Base-by-base conservation (phyloP, 164 flowering plant species). In the Umbilicus rupestris region DNA sequence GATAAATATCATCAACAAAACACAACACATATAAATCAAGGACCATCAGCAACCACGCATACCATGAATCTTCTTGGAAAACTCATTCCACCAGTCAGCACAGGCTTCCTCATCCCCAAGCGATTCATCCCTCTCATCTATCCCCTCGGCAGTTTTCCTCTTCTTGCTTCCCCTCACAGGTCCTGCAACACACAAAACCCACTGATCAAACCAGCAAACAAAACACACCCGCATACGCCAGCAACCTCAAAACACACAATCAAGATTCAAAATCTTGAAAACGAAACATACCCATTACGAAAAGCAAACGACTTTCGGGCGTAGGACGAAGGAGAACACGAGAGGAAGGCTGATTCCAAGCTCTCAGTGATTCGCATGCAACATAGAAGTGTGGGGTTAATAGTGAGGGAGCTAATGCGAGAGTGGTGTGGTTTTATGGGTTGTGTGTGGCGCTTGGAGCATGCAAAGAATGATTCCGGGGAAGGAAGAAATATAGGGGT, bases 51-150 rank as follows among this genome's bases (percentile, higher is more conserved):
- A 30, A 47, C 58, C 33, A 69, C 30, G 15, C 22, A 72, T 80
- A 84, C 92, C 86, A 77, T 69, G 68, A 72, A 78, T 80, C 73
- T 80, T 76, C 75, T 69, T 78, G 26, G 82, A 84, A 71, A 85
- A 79, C 46, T 72, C 82, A 68, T 77, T 79, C 89, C 90, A 85
- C 88, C 90, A 88, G 77, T 84, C 87, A 39, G 46, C 69, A 68
- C 77, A 70, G 1, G 70, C 83, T 50, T 82, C 83, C 47, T 73
- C 72, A 64, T 78, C 80, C 12, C 81, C 79, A 42, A 82, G 69
- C 73, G 73, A 72, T 72, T 65, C 75, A 65, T 68, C 71, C 19
- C 45, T 71, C 46, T 75, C 81, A 59, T 22, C 58, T 70, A 72
- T 69, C 65, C 68, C 76, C 73, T 76, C 81, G 19, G 19, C 52